Evolutionary conservation across 2,329 filamentous ascomycete species (phyloP), one percentile per base, ranked within the genome.

Genomic region (Chalara sp.): DNA sequence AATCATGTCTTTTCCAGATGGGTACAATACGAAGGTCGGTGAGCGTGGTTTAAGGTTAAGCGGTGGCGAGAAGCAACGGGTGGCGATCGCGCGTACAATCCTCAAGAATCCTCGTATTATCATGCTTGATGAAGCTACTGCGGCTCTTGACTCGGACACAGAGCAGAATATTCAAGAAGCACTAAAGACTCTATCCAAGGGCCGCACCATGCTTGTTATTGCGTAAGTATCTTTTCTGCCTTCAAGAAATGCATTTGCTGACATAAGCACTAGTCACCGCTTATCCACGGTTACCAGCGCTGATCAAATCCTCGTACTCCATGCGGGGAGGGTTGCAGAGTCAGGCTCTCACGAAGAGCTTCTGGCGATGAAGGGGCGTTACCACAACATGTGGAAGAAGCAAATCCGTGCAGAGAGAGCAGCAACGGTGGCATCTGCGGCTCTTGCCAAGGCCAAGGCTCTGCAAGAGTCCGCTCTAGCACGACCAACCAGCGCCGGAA

Each of bases 131-230:
- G 91, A 96, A 69, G 91, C 91, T 10, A 96, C 90, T 1, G 92
- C 91, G 33, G 90, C 91, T 7, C 75, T 96, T 32, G 91, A 96
- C 65, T 90, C 89, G 0, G 88, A 93, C 58, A 96, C 91, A 0
- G 91, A 96, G 68, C 87, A 95, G 67, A 87, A 95, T 65, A 96
- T 96, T 53, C 91, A 96, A 68, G 81, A 86, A 53, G 90, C 91
- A 35, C 79, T 99, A 32, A 84, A 84, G 52, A 89, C 80, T 11
- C 81, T 97, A 44, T 88, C 89, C 12, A 76, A 86, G 59, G 91
- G 90, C 46, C 86, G 93, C 44, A 99, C 93, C 1, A 85, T 96
- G 73, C 80, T 99, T 54, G 90, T 97, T 47, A 97, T 99, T 71
- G 93, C 93, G 73, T 89, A 83, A 72, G 80, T 77, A 43, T 33